Conservation (phyloP, 495 filamentous ascomycete species). For the Penicillium nucicola region DNA sequence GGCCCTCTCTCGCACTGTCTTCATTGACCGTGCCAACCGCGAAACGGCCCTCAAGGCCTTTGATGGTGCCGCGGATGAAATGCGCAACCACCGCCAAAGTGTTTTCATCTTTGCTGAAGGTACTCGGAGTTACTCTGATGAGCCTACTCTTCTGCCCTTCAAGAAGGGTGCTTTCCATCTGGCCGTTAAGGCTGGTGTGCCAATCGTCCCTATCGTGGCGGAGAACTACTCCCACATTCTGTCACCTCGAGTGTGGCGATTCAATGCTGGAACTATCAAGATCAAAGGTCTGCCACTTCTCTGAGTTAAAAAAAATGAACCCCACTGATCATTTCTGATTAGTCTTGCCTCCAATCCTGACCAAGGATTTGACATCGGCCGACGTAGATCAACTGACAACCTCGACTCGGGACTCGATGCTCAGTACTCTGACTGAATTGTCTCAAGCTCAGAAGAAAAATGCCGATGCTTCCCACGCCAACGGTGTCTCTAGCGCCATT, state of each 20-base stretch:
- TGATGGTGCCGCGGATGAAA: constrained; percentile 74
- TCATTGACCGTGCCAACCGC: constrained; percentile 86
- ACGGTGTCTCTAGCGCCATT: constrained; percentile 36
- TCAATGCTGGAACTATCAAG: constrained; percentile 72
- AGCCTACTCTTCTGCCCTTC: constrained; percentile 80
- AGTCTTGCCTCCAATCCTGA: constrained; percentile 85
- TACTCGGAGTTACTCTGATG: constrained; percentile 81
- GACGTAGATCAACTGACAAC: constrained; percentile 81
- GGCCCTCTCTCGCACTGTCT: constrained; percentile 82
- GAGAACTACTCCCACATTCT: constrained; percentile 84
- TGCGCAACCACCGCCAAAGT: constrained; percentile 70
- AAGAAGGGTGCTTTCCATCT: constrained; percentile 99
- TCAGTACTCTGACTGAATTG: constrained; percentile 65
- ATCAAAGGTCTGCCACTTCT: constrained; percentile 62
- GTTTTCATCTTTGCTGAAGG: constrained; percentile 96
- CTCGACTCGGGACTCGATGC: constrained; percentile 73
- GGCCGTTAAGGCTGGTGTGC: constrained; percentile 88
- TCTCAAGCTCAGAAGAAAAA: constrained; percentile 35
- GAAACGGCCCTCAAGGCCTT: constrained; percentile 82
- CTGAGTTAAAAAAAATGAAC: too few relatives aligned
- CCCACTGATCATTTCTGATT: background rate
- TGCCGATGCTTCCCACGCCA: constrained; percentile 15
- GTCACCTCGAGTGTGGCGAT: constrained; percentile 63
- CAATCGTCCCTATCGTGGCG: constrained; percentile 82
- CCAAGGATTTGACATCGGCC: constrained; percentile 67